phyloP scores from a whole-genome alignment of 495 filamentous ascomycete species.

The Penicillium psychrofluorescens region DNA sequence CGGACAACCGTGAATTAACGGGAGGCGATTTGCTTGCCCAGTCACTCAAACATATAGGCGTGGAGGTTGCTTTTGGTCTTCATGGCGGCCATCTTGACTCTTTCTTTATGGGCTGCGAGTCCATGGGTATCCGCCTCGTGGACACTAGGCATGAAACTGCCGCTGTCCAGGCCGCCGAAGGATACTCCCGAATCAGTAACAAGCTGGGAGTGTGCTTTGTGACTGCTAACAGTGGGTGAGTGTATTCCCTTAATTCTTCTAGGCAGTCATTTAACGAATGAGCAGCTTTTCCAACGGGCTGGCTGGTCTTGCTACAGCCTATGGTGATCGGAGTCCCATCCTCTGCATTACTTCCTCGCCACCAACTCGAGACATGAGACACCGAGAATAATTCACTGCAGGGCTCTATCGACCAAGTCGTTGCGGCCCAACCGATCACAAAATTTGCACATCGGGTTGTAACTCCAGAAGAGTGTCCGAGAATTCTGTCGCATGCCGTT shows the following conservation, averaged over 20 bases:
- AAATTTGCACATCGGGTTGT: constrained; percentile 24
- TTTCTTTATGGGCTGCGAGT: constrained; percentile 23
- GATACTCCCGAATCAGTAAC: constrained; percentile 14
- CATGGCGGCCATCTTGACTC: constrained; percentile 26
- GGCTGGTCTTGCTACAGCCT: constrained; percentile 20
- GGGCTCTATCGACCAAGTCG: constrained; percentile 20
- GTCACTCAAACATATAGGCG: constrained; percentile 17
- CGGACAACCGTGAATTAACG: constrained; percentile 15
- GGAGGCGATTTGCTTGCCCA: constrained; percentile 24
- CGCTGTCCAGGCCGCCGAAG: constrained; percentile 23
- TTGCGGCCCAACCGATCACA: constrained; percentile 14
- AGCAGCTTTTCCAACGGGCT: constrained; percentile 23
- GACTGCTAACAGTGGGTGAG: constrained; percentile 23
- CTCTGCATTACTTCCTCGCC: constrained; percentile 24
- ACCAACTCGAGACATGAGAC: constrained; percentile 19
- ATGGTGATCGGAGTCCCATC: constrained; percentile 18
- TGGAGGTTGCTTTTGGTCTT: constrained; percentile 22
- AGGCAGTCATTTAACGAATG: background rate
- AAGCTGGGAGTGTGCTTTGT: constrained; percentile 23
- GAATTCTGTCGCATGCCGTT: constrained; percentile 20
- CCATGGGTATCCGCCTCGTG: constrained; percentile 17
- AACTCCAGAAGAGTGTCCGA: constrained; percentile 16
- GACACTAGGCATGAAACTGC: constrained; percentile 25
- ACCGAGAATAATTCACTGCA: constrained; percentile 25
- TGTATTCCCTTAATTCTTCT: background rate